Base-by-base conservation (phyloP, 768 basidiomycete species). In the Amylocystis lapponica region DNA sequence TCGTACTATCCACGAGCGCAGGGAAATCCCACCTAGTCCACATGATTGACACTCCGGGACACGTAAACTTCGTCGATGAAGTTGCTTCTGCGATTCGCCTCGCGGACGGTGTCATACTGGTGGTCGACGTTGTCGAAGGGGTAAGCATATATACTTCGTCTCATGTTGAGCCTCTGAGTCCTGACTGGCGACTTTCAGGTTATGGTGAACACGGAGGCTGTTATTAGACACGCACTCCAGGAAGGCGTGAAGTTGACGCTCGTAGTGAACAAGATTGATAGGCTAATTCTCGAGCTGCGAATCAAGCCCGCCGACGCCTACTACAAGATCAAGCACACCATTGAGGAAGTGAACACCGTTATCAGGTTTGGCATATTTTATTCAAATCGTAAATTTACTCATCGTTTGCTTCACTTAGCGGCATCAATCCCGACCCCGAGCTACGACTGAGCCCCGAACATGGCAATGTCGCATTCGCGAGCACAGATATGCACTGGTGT, bases 11-110 rank as follows among this genome's bases (percentile, higher is more conserved):
- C 14, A 88, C 79, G 12, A 92, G 90, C 12, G 68, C 75, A 33
- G 91, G 93, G 43, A 98, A 98, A 68, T 96, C 93, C 2, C 86
- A 94, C 64, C 74, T 99, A 17, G 62, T 98, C 40, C 94, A 99
- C 64, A 64, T 97, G 23, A 83, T 99, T 54, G 96, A 99, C 63
- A 98, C 96, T 0, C 96, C 96, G 3, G 96, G 96, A 26, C 96
- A 99, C 57, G 90, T 94, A 47, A 98, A 98, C 65, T 98, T 99
- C 59, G 79, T 94, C n/a, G 96, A 99, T 58, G 96, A 99, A 65
- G 92, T 92, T 17, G 94, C 93, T 2, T 79, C 85, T 6, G 74
- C 89, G 7, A 79, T 94, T 45, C 78, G 96, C 33, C 67, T 97
- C 29, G 83, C 78, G 14, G 96, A 99, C 59, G 96, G 96, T 26